Base-by-base conservation (phyloP, 768 basidiomycete species). In the Hygrophorus russula region DNA sequence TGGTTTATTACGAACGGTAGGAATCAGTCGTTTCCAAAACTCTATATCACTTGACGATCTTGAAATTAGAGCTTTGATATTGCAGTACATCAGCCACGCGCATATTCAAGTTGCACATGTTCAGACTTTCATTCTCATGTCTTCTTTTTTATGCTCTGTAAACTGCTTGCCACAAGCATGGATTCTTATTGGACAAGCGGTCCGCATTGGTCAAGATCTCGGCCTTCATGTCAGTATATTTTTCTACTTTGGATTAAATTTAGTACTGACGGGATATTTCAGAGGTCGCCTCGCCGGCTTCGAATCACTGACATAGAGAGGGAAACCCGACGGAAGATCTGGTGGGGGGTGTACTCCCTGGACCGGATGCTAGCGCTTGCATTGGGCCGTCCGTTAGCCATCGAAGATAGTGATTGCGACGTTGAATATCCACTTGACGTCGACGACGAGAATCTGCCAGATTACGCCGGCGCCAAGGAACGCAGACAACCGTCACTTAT, bases 111-210 rank as follows among this genome's bases (percentile, higher is more conserved):
- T 85, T 40, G 74, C 80, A 28, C 91, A 93, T 59, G 90, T 93
- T 24, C 91, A 93, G 66, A 85, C 85, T 60, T 82, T 92, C 58
- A 76, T 88, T 49, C 70, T 94, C 44, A 75, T 92, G 73, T 82
- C 90, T 41, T 83, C 89, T 1, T 93, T 91, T 66, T 68, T 94
- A 47, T 92, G 90, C 57, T 90, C 89, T 42, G 73, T 93, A 52
- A 94, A 94, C 56, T 91, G 90, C 56, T 74, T 94, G 41, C 91
- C 91, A 2, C 91, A 92, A 63, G 88, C 90, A 24, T 94, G 91
- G 91, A 76, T 93, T 49, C 71, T 92, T 45, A 76, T 91, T 43
- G 91, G 91, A 34, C 91, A 93, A 59, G 91, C 87, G 17, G 78
- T 94, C 37, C 78, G 91, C 46, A 79, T 79, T 46, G 90, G 85